Conservation (phyloP, 1,284 basidiomycete species). For the Phellopilus nigrolimitatus region DNA sequence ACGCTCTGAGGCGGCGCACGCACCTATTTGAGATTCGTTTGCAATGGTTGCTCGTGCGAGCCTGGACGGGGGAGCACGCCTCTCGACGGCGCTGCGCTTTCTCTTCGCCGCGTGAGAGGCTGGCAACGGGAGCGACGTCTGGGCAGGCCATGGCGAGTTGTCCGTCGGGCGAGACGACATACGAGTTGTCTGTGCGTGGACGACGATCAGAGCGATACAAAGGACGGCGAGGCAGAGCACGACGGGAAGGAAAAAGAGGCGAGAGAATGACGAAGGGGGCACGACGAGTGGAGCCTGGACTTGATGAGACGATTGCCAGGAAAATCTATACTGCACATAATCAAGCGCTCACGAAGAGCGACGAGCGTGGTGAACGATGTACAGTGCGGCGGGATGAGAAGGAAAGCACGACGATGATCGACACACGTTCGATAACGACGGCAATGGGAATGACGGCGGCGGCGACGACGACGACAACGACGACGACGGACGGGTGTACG, state of each 20-base stretch:
- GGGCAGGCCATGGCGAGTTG: slow-evolving; percentile 36
- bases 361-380: neutral
- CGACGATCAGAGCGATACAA: neutral
- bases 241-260: neutral
- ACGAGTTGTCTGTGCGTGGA: slow-evolving; percentile 2
- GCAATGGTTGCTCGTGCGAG: slow-evolving; percentile 28
- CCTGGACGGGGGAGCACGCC: slow-evolving; percentile 20
- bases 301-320: slow-evolving; percentile 10
- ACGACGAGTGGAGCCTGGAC: slow-evolving; percentile 27
- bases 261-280: slow-evolving; percentile 24
- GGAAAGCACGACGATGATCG: neutral
- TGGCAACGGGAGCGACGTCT: slow-evolving; percentile 31
- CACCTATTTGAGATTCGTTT: slow-evolving; percentile 40
- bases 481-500: slow-evolving; percentile 10
- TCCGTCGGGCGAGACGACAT: slow-evolving; percentile 33
- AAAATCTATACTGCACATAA: slow-evolving; percentile 15
- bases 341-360: slow-evolving; percentile 3
- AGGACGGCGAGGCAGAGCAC: neutral
- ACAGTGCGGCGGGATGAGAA: neutral
- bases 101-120: slow-evolving; percentile 27
- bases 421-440: slow-evolving; percentile 12
- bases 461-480: slow-evolving; percentile 13
- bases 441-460: slow-evolving; percentile 39
- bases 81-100: slow-evolving; percentile 24
- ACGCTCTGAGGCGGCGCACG: slow-evolving; percentile 23